Evolutionary conservation across 2,329 filamentous ascomycete genomes (phyloP), one percentile per base, ranked within the genome.

Genomic region (Sporothrix dimorphospora): DNA sequence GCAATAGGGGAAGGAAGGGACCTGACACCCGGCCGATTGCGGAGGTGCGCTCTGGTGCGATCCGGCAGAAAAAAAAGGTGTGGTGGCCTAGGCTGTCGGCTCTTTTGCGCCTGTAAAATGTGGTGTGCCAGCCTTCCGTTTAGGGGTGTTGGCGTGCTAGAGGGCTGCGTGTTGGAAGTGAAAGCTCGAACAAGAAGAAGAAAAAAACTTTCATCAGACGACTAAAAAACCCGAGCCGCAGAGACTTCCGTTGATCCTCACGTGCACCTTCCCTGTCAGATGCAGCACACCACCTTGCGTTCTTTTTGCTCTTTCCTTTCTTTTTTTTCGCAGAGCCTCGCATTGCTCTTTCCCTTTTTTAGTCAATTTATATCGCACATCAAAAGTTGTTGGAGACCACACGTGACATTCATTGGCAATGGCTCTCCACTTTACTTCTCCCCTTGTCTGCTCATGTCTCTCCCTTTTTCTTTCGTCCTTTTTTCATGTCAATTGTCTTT

Each of bases 91-190:
- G 59, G n/a, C n/a, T 21, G 11, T n/a, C 59, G 59, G n/a, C 59
- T 65, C n/a, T 45, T 65, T 42, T 42, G 21, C 11, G 59, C 38
- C 38, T 45, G 59, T 65, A 45, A 45, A n/a, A 27, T 38, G 55
- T 38, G 55, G 55, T 59, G 55, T 61, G 55, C 19, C 55, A 61
- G 55, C 55, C 55, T 61, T 47, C 40, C n/a, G 14, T 66, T 66
- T 66, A 66, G 24, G 61, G 21, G 34, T 45, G 21, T 45, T 24
- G 19, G 40, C 38, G 34, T 27, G 38, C 45, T 63, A 16, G n/a
- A 45, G 34, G 59, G 21, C 7, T 21, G 63, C 42, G 49, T n/a
- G 14, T 12, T 51, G 24, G 16, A 34, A 19, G n/a, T 16, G 12
- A 14, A 30, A 27, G 38, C 51, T 45, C 27, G n/a, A 21, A 40